Evolutionary conservation across 2,329 filamentous ascomycete genomes (phyloP), one percentile per base, ranked within the genome.

Genomic region (Mollisiaceae sp.): DNA sequence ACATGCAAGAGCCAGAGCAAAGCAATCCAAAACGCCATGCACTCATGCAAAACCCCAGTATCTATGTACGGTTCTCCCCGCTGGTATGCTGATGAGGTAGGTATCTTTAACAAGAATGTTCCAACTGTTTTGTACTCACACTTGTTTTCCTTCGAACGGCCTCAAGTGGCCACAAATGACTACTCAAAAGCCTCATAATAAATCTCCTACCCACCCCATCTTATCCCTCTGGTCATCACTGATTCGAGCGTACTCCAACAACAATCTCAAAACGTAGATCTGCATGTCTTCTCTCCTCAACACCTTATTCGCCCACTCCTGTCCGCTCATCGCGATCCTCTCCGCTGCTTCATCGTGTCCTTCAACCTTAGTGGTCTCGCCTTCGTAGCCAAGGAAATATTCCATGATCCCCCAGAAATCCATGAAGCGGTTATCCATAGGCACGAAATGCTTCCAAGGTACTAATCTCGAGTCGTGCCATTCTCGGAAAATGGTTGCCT

Each of bases 371-470:
- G 69, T 50, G n/a, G 70, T 68, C 27, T 72, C 66, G 47, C 82
- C 85, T 0, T 80, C 79, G 71, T 89, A 89, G 0, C 89, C 89
- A 0, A 92, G 70, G 72, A 94, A 93, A 74, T 92, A 94, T 71
- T 91, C 85, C 84, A 93, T 85, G 63, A 92, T 89, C 36, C 86
- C 89, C 68, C 87, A 93, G 73, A 91, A 86, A 74, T 94, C 92
- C 50, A 85, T 79, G 72, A 89, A 93, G 0, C 89, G 85, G 72
- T 86, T 91, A 74, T 93, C 90, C 87, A 95, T 91, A 4, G 92
- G 92, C 2, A 94, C 89, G 71, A 92, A 94, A 77, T 95, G 92
- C 73, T 88, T 86, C 92, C 92, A 95, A 0, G 91, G 83, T 1
- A 92, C 80, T 1, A 95, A 80, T 0, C 92, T 83, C 55, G 83